Base-by-base conservation (phyloP, 306 rosid species). In the Quercus suber region DNA sequence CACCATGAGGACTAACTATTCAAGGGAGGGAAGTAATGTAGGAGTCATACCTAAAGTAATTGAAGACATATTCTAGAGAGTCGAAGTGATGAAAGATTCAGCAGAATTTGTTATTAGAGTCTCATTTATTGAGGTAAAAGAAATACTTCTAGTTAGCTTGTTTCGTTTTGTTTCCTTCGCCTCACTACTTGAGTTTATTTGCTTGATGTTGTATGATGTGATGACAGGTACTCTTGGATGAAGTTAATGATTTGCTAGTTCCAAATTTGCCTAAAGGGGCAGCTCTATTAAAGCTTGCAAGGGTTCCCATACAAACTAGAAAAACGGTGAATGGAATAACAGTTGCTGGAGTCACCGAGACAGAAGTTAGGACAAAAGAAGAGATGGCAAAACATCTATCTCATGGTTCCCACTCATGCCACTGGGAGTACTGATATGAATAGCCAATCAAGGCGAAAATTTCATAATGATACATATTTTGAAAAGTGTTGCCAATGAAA, bases 381-480 rank as follows among this genome's bases (percentile, higher is more conserved):
- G 97, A 94, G 79, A 94, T 94, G 96, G 85, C 93, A 35, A 89
- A 90, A 0, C 71, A 90, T 88, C 87, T 94, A 60, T 73, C 90
- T 27, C 88, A 87, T 57, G 97, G 97, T 68, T 94, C 96, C 14
- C 79, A 88, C 55, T 81, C 89, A 94, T 79, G 98, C 96, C 73
- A 94, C 98, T 37, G 97, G 89, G 63, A 90, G 97, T 82, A 94
- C 97, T 33, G 90, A 94, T 77, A 92, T 94, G 98, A 92, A 94
- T 63, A 92, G 92, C 51, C 96, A 94, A 77, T 94, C 98, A 75
- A 95, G 99, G 99, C 1, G 25, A 25, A 25, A 25, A 25, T 25
- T 25, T 25, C 25, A 25, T 25, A 25, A 25, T 25, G 25, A 25
- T 25, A 1, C 1, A 25, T 25, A 25, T 25, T 25, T 25, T 25